Evolutionary conservation across 1,284 basidiomycete genomes (phyloP).

Genomic region (Melampsora americana): DNA sequence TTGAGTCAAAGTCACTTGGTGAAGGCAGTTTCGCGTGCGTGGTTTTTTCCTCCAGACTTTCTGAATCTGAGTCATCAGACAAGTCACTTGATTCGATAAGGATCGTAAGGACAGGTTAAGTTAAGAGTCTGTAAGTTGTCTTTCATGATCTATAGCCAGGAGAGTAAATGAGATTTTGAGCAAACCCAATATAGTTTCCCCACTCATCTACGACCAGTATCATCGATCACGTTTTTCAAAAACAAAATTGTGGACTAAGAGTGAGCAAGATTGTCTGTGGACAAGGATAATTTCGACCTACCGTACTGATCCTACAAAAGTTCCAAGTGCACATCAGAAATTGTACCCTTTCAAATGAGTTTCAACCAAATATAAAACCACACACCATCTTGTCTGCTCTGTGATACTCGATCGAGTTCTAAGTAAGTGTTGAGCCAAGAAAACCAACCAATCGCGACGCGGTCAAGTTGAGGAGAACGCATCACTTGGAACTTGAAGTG

Average conservation of each 20-base stretch:
- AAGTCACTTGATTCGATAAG: constrained; percentile 15
- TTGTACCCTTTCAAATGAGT: too few relatives aligned
- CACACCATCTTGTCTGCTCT: too few relatives aligned
- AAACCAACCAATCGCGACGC: too few relatives aligned
- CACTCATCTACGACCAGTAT: constrained; percentile 34
- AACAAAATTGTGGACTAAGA: not conserved
- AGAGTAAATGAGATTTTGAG: too few relatives aligned
- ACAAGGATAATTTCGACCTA: not conserved
- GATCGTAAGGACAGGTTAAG: not conserved
- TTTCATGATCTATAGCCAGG: not conserved
- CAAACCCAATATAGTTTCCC: constrained; percentile 42
- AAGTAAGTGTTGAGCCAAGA: too few relatives aligned
- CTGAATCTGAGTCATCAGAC: constrained; percentile 39
- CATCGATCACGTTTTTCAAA: not conserved
- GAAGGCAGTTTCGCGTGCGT: constrained; percentile 18
- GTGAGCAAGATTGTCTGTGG: not conserved
- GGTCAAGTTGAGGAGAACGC: too few relatives aligned
- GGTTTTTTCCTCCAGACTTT: constrained; percentile 1
- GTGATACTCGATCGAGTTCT: too few relatives aligned
- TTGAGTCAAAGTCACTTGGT: not conserved
- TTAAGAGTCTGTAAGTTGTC: not conserved
- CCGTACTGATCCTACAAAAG: constrained; percentile 39
- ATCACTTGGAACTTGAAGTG: too few relatives aligned
- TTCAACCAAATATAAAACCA: too few relatives aligned
- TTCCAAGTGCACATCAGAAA: too few relatives aligned